A percentile compares a stretch with the other conserved stretches of the same genome.
These are phyloP conservation scores for Solanum paucissectum DNA, from an alignment of 257 asterid species.

Conservation along the genomic window DNA sequence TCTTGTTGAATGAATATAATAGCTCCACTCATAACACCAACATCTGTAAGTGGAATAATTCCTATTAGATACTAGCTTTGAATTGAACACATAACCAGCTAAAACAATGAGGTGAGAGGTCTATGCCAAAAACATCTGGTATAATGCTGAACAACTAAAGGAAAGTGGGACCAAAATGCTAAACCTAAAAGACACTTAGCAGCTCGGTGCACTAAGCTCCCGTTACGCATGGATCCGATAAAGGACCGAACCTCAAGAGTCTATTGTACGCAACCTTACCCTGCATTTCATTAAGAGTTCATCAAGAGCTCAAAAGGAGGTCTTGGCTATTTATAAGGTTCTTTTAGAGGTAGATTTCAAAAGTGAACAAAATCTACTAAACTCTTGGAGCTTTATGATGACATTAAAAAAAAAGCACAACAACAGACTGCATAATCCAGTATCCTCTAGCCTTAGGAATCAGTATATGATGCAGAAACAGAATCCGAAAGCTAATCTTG, in stretches of 20 bases:
- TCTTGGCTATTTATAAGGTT: not conserved
- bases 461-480: too few relatives aligned
- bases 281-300: too few relatives aligned
- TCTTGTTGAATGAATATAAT: constrained; percentile 50
- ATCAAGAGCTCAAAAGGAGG: not conserved
- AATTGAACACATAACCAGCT: not conserved
- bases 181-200: not conserved
- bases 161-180: not conserved
- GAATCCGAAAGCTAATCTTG: too few relatives aligned
- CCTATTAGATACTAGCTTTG: not conserved
- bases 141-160: not conserved
- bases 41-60: constrained; percentile 26
- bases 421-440: too few relatives aligned
- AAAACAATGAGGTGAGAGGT: not conserved
- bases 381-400: not conserved
- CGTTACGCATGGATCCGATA: rapidly evolving
- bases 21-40: constrained; percentile 83
- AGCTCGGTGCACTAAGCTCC: not conserved
- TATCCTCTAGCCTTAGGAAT: too few relatives aligned
- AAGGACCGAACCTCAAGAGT: not conserved
- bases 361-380: not conserved
- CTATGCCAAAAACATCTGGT: not conserved
- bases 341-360: not conserved
- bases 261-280: too few relatives aligned
- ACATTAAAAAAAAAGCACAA: not conserved